A percentile compares a stretch with the other conserved stretches of the same genome.
phyloP scores from a whole-genome alignment of 2,329 filamentous ascomycete genomes.

The Dactylellina drechsleri region DNA sequence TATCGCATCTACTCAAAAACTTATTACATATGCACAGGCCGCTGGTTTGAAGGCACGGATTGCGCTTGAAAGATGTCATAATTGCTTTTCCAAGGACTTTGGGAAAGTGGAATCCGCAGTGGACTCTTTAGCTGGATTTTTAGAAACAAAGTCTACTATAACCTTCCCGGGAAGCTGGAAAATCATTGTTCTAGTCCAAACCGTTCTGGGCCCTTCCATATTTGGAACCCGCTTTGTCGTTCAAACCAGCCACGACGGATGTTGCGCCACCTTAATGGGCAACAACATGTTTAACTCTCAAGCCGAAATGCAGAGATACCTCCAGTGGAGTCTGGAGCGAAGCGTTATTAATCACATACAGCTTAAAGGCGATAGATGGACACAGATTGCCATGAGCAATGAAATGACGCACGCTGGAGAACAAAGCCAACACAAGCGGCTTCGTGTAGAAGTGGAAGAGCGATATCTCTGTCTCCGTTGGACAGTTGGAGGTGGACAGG shows the following conservation, averaged over 20 bases:
- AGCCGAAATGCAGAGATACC: conserved; percentile 57
- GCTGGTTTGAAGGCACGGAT: conserved; percentile 54
- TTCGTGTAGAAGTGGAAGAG: conserved; percentile 56
- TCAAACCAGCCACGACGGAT: conserved; percentile 57
- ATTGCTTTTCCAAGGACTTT: conserved; percentile 55
- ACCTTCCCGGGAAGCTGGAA: conserved; percentile 60
- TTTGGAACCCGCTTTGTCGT: conserved; percentile 57
- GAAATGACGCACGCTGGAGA: conserved; percentile 56
- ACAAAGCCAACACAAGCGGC: conserved; percentile 56
- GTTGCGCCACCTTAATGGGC: conserved; percentile 57
- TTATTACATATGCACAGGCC: conserved; percentile 56
- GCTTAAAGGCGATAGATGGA: conserved; percentile 53
- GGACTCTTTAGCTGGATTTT: conserved; percentile 62
- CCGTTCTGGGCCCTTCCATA: conserved; percentile 54
- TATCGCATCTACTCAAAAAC: conserved; percentile 52
- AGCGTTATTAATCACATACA: conserved; percentile 57
- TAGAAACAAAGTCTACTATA: conserved; percentile 63
- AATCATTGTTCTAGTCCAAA: conserved; percentile 56
- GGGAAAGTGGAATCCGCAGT: conserved; percentile 62
- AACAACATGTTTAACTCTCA: conserved; percentile 57
- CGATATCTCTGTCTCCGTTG: conserved; percentile 56
- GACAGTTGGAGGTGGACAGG: conserved; percentile 56
- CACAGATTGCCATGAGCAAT: conserved; percentile 58
- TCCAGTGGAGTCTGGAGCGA: conserved; percentile 58
- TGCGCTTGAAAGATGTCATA: conserved; percentile 54